Conservation (phyloP, 148 eudicot species). For the Cornus florida region DNA sequence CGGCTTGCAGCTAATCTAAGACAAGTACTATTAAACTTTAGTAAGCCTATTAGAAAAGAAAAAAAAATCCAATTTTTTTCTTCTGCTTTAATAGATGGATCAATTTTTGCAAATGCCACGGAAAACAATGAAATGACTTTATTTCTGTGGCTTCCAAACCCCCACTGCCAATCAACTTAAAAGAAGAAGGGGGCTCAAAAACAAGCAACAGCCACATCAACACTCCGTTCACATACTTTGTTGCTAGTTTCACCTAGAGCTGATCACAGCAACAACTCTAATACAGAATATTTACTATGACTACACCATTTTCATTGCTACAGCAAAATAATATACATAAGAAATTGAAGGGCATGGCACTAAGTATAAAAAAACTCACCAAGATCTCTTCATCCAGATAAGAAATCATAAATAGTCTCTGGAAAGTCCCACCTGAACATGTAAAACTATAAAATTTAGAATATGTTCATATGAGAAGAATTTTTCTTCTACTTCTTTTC, state of each 20-base stretch:
- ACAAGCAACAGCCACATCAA: background rate
- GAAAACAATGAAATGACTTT: background rate
- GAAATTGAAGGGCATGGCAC: conserved; percentile 12
- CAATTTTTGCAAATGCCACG: no score
- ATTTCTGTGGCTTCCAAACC: background rate
- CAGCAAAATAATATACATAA: background rate
- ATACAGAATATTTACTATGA: conserved; percentile 1
- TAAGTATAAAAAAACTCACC: conserved; percentile 39
- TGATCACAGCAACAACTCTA: background rate
- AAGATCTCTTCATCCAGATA: conserved; percentile 92
- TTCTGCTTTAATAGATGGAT: background rate
- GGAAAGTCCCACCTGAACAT: conserved; percentile 58
- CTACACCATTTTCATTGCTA: background rate
- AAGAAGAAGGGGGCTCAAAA: background rate
- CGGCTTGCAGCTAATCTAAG: background rate
- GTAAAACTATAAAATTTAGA: conserved; percentile 10
- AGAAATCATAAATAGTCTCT: conserved; percentile 84
- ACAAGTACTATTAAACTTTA: background rate
- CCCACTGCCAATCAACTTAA: background rate
- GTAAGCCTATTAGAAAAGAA: background rate
- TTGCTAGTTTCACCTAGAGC: background rate
- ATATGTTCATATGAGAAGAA: background rate
- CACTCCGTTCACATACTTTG: background rate
- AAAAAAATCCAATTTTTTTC: background rate
- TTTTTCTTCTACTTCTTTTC: background rate